Evolutionary conservation across 2,329 filamentous ascomycete genomes (phyloP), one percentile per base, ranked within the genome.

Genomic region (Cyphellophora europaea): DNA sequence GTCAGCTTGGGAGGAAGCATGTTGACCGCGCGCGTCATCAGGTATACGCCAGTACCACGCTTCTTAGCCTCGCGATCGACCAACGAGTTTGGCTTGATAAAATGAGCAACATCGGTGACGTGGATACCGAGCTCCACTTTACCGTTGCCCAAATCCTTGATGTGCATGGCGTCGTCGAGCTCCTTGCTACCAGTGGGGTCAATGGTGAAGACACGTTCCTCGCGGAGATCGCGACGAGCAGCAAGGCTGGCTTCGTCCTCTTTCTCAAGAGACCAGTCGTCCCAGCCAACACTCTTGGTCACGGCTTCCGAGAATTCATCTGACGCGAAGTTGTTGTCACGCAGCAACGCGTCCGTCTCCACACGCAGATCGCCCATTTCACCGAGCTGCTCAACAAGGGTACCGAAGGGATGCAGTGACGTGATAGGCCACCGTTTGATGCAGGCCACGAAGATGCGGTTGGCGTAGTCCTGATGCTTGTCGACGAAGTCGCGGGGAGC

Each of bases 341-440:
- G 82, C 33, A 98, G 75, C 38, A 98, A 75, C 38, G 91, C 91
- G 65, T 98, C 91, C 2, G 91, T 98, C 65, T 98, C 91, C 38
- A 98, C 89, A 66, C 88, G 94, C 49, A 94, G 72, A 56, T 98
- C 87, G 48, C 91, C 91, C 84, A 96, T 96, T 57, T 86, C 85
- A 43, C 91, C 91, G 35, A 98, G 79, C 63, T 94, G 86, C 65
- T 98, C 91, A 35, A 96, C 88, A 30, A 98, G 77, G 6, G 91
- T 98, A 56, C 91, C 91, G 53, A 98, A 98, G 19, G 91, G 91
- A 65, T 98, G 91, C 37, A 98, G 77, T n/a, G 91, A 98, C 17
- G 91, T 98, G 53, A 98, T 98, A 44, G 91, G 91, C 91, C 91
- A 98, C 55, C 91, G 79, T 74, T 98, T 98, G 64, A 98, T 98